These are phyloP conservation scores for Penicillium sp. DNA, from an alignment of 2,329 filamentous ascomycete species.

Conservation along the genomic window DNA sequence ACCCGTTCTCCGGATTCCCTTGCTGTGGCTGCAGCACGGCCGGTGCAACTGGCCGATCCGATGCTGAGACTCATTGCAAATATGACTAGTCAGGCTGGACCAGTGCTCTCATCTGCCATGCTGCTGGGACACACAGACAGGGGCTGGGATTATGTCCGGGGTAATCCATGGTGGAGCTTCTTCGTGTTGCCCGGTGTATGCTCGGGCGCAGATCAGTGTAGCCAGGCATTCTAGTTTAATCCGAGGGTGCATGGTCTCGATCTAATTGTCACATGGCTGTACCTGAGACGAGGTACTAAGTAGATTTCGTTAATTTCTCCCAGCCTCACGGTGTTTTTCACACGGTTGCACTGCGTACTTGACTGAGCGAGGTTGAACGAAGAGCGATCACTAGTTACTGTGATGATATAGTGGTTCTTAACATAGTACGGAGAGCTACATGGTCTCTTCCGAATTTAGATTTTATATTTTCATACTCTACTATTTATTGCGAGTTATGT, in stretches of 20 bases:
- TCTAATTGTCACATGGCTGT: slow-evolving; percentile 2
- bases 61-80: neutral
- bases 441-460: neutral
- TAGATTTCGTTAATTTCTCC: neutral
- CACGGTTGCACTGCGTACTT: neutral
- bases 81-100: neutral
- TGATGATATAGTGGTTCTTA: neutral
- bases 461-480: neutral
- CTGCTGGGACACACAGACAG: neutral
- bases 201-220: slow-evolving; percentile 1
- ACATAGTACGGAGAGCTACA: too few species aligned
- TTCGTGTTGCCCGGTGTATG: neutral
- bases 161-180: slow-evolving; percentile 4
- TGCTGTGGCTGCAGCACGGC: slow-evolving; percentile 9
- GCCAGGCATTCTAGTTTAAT: neutral
- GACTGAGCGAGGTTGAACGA: neutral
- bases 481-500: neutral
- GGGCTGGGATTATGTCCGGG: neutral
- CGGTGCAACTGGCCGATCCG: neutral
- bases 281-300: neutral
- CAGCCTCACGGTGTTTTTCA: neutral
- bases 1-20: neutral
- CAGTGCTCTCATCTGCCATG: slow-evolving; percentile 1
- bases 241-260: neutral
- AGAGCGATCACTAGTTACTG: neutral